A percentile compares a stretch with the other conserved stretches of the same genome.
These are phyloP conservation scores for Eragrostis nindensis DNA, from an alignment of 176 grass and related monocot species.

Conservation along the genomic window DNA sequence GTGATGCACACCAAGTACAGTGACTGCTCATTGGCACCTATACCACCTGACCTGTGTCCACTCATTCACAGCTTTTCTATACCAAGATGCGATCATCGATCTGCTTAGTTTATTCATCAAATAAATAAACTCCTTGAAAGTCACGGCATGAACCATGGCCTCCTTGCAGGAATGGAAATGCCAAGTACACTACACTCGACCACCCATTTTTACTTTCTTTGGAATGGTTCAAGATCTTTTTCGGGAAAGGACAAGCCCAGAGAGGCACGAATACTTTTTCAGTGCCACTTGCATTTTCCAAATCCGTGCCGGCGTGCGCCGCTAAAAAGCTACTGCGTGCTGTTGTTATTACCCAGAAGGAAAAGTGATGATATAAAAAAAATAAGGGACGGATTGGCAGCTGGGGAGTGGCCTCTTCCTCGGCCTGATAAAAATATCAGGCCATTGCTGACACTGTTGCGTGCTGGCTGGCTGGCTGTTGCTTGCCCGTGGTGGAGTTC, in stretches of 20 bases:
- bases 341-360: neutral
- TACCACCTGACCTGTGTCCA: neutral
- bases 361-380: neutral
- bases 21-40: neutral
- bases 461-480: slow-evolving; percentile 1
- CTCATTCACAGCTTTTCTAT: no score
- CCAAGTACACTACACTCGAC: neutral
- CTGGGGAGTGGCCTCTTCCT: neutral
- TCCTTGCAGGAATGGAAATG: slow-evolving; percentile 6
- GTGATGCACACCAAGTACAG: neutral
- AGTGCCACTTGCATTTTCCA: slow-evolving; percentile 22
- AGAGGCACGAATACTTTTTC: neutral
- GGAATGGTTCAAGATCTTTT: slow-evolving; percentile 30
- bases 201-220: slow-evolving; percentile 2
- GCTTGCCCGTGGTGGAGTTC: slow-evolving; percentile 11
- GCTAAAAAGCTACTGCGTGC: neutral
- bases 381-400: neutral
- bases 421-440: slow-evolving; percentile 27
- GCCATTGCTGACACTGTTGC: neutral
- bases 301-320: neutral
- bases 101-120: no score
- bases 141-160: slow-evolving; percentile 4
- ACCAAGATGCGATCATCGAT: neutral
- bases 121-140: neutral
- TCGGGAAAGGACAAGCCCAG: neutral